Conservation (phyloP, 805 yeast genomes). For the Saccharomycopsis sp. region DNA sequence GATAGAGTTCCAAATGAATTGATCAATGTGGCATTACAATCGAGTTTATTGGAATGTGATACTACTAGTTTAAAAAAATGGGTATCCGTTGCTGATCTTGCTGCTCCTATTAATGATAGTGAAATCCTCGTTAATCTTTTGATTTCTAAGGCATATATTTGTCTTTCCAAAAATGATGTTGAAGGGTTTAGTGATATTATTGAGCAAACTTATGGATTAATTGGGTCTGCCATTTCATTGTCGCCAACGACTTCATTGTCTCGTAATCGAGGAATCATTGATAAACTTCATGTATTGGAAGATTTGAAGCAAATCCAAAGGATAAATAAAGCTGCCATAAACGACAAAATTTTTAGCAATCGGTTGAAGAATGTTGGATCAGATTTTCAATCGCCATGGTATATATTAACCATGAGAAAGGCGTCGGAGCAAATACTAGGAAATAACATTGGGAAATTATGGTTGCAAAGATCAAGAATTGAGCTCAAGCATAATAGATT, state of each 20-base stretch:
- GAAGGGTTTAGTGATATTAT: conserved; percentile 37
- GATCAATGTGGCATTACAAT: conserved; percentile 64
- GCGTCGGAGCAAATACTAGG: conserved; percentile 60
- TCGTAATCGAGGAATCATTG: conserved; percentile 41
- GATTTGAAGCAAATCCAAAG: conserved; percentile 43
- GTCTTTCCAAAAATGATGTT: conserved; percentile 32
- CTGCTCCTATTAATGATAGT: conserved; percentile 40
- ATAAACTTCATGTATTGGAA: conserved; percentile 52
- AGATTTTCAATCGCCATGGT: conserved; percentile 55
- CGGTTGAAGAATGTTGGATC: conserved; percentile 34
- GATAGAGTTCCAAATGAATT: conserved; percentile 41
- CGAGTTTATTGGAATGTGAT: conserved; percentile 63
- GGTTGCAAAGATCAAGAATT: conserved; percentile 53
- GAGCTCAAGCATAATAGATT: conserved; percentile 63
- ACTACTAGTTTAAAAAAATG: conserved; percentile 45
- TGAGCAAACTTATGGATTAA: conserved; percentile 40
- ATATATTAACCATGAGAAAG: conserved; percentile 51
- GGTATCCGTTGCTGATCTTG: conserved; percentile 46
- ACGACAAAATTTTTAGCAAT: conserved; percentile 19
- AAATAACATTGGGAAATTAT: conserved; percentile 36
- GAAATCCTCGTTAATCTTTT: conserved; percentile 51
- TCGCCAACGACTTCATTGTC: conserved; percentile 44
- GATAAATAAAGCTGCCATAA: background rate
- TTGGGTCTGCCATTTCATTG: conserved; percentile 40
- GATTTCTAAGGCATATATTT: conserved; percentile 55